Evolutionary conservation across 2,329 filamentous ascomycete species (phyloP).

Genomic region (Ophiostoma fasciatum): DNA sequence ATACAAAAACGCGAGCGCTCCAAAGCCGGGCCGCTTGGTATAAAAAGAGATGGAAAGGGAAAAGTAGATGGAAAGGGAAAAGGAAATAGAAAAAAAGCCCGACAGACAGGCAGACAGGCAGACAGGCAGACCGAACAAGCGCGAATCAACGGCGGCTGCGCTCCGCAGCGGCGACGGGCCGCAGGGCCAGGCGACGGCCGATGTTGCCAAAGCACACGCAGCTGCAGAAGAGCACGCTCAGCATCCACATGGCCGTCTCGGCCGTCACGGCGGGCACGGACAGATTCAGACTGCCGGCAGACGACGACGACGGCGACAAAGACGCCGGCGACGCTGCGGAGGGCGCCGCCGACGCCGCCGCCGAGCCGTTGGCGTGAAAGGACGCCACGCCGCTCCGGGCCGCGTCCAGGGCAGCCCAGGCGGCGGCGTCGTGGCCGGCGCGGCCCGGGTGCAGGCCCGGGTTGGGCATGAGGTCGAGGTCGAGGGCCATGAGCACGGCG

Average conservation of each 20-base stretch:
- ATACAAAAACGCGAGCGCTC: neutral
- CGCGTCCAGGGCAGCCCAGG: conserved; percentile 1
- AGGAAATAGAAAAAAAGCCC: neutral
- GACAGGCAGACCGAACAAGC: too few species aligned
- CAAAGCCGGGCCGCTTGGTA: too few species aligned
- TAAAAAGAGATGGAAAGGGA: neutral
- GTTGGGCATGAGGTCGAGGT: conserved; percentile 62
- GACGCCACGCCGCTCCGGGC: neutral
- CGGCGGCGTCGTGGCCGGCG: conserved; percentile 4
- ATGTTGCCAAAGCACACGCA: conserved; percentile 95
- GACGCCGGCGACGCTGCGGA: conserved; percentile 5
- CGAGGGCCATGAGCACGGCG: conserved; percentile 55
- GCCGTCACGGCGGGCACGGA: conserved; percentile 37
- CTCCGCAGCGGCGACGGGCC: neutral
- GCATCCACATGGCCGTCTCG: conserved; percentile 72
- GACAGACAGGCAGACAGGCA: too few species aligned
- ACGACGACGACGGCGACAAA: neutral
- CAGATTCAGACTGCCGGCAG: conserved; percentile 6
- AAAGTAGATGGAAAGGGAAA: neutral
- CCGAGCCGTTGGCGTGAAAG: conserved; percentile 13
- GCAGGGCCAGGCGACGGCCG: conserved; percentile 58
- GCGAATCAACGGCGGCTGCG: too few species aligned
- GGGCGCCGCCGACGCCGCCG: neutral
- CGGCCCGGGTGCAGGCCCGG: conserved; percentile 29
- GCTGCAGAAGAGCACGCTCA: conserved; percentile 88